Base-by-base conservation (phyloP, 768 basidiomycete genomes). In the Lentinula sp. region DNA sequence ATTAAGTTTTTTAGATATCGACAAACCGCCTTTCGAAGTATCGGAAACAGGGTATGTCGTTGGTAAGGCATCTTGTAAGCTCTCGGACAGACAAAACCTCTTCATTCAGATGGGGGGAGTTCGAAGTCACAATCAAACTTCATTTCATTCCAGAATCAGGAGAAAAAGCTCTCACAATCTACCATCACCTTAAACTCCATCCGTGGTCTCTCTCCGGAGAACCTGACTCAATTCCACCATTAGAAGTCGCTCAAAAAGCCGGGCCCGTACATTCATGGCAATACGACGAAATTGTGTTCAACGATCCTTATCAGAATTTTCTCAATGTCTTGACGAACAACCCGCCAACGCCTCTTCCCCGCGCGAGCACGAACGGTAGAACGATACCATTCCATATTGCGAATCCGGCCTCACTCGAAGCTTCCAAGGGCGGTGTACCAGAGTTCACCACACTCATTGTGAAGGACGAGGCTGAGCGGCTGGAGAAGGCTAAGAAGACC, bases 231-330 rank as follows among this genome's bases (percentile, higher is more conserved):
- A 83, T 88, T 2, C 86, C 88, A 0, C 79, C 87, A 4, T 78
- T 86, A 7, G 87, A 89, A 15, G 78, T 79, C 23, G 87, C 89
- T 2, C 78, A 84, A 68, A 86, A 85, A 67, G 68, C 80, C 31
- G 88, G 87, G 0, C 89, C 91, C 0, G 93, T 99, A 32, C 91
- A 97, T 71, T 91, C 93, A 0, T 99, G 96, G 95, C 96, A 98
- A 68, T 98, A 98, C 75, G 96, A 98, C 73, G 97, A 99, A 74
- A 83, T 98, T 64, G 93, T 98, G 56, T 98, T 99, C 75, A 84
- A 87, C 69, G 96, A 98, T 66, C 97, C 97, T 1, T 93, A 88
- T 64, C 87, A 91, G 61, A 80, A 86, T 40, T 95, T 98, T 75
- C 82, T 97, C 63, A 84, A 86, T 65, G 79, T 90, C 54, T 82